Percentiles rank a stretch among this genome's conserved stretches.
Conservation (phyloP, 306 rosid species). For the Abrus pulchellus region DNA sequence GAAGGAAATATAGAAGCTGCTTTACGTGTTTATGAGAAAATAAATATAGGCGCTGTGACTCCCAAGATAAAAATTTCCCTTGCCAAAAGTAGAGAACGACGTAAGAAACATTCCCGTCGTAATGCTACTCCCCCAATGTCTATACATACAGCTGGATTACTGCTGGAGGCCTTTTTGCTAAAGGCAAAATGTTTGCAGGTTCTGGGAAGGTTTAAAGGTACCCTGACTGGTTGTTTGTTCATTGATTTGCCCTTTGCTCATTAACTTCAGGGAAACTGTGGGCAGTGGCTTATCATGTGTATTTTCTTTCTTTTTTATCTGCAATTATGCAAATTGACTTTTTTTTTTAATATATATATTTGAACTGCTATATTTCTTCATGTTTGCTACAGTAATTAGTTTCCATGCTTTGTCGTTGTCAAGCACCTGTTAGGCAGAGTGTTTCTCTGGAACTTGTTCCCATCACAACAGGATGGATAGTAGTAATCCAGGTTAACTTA, state of each 20-base stretch:
- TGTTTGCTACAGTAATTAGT: conserved; percentile 20
- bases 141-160: conserved; percentile 75
- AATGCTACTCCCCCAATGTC: conserved; percentile 67
- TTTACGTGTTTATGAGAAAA: conserved; percentile 87
- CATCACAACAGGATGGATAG: conserved; percentile 1
- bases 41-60: conserved; percentile 70
- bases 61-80: conserved; percentile 74
- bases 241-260: conserved; percentile 35
- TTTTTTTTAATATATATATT: neutral
- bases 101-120: conserved; percentile 62
- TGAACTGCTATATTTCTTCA: neutral
- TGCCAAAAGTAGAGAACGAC: conserved; percentile 63
- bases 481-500: neutral
- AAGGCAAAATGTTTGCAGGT: conserved; percentile 84
- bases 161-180: conserved; percentile 80
- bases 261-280: conserved; percentile 39
- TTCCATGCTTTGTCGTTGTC: conserved; percentile 1
- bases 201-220: conserved; percentile 88
- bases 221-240: conserved; percentile 34
- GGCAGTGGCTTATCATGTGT: conserved; percentile 3
- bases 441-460: conserved; percentile 32
- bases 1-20: conserved; percentile 93
- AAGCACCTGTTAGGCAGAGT: neutral
- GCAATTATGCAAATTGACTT: conserved; percentile 30
- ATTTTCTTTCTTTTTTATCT: conserved; percentile 23